A percentile compares a stretch with the other conserved stretches of the same genome.
phyloP scores from a whole-genome alignment of 2,329 filamentous ascomycete species.

The Tothia fuscella region DNA sequence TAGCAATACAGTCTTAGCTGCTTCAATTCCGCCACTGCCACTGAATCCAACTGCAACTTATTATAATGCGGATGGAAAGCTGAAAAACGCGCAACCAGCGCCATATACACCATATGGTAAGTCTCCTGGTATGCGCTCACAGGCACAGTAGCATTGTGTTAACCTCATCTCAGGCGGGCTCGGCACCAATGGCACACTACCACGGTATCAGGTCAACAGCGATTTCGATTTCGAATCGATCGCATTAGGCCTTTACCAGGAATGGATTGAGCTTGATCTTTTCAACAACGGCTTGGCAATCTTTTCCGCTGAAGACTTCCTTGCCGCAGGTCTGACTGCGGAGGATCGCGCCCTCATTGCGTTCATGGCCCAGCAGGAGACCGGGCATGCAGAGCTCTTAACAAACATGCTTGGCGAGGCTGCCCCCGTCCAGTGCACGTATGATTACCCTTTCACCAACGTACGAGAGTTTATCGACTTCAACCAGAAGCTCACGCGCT shows the following conservation, averaged over 20 bases:
- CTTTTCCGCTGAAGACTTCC: conserved; percentile 59
- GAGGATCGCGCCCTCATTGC: conserved; percentile 60
- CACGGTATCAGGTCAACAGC: conserved; percentile 64
- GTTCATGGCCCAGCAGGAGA: conserved; percentile 68
- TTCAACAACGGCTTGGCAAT: conserved; percentile 64
- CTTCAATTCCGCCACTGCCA: conserved; percentile 46
- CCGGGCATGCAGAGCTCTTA: conserved; percentile 65
- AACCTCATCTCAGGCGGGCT: conserved; percentile 40
- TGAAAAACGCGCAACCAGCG: conserved; percentile 55
- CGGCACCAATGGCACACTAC: conserved; percentile 64
- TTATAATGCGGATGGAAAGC: conserved; percentile 59
- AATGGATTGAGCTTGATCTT: conserved; percentile 75
- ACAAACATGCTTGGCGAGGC: conserved; percentile 65
- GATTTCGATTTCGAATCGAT: conserved; percentile 79
- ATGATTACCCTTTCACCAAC: conserved; percentile 68
- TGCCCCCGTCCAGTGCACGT: conserved; percentile 62
- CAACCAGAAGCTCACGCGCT: conserved; percentile 73
- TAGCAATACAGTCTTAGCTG: conserved; percentile 35
- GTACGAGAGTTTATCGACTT: conserved; percentile 74
- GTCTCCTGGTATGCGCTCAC: neutral
- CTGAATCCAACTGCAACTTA: conserved; percentile 50
- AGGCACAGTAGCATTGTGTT: neutral
- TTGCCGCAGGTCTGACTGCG: conserved; percentile 52
- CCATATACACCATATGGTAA: conserved; percentile 55
- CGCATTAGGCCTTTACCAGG: conserved; percentile 62